Percentiles rank a stretch among this genome's conserved stretches.
Conservation (phyloP, 2,329 filamentous ascomycete species). For the Xylaria arbuscula region DNA sequence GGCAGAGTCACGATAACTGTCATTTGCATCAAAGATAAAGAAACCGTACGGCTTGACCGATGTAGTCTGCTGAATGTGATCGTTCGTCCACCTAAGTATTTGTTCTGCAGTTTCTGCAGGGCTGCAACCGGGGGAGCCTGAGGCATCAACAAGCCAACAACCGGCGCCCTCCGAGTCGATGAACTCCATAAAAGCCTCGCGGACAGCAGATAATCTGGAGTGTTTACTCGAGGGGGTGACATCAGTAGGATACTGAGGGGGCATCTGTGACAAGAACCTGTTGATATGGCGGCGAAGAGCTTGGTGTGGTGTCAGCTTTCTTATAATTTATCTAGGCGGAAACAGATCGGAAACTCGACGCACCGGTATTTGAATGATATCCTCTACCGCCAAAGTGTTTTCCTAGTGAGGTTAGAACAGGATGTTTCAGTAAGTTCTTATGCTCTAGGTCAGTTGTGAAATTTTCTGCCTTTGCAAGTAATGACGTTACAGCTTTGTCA, state of each 20-base stretch:
- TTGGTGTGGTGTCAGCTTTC: not conserved
- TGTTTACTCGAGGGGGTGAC: not conserved
- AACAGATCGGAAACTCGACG: no score
- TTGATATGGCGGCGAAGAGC: not conserved
- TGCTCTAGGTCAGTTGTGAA: conserved; percentile 2
- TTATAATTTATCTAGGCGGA: no score
- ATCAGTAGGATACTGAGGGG: not conserved
- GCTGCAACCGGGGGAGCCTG: not conserved
- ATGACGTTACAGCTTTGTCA: not conserved
- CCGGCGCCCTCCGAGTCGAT: conserved; percentile 7
- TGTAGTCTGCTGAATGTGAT: no score
- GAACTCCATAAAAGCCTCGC: no score
- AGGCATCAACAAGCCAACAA: conserved; percentile 2
- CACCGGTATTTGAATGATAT: no score
- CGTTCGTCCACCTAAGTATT: not conserved
- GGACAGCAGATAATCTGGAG: no score
- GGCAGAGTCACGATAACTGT: not conserved
- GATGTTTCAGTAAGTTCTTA: not conserved
- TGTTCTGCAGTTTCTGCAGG: not conserved
- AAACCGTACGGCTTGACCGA: no score
- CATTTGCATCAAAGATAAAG: conserved; percentile 3
- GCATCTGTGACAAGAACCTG: not conserved
- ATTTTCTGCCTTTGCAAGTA: not conserved
- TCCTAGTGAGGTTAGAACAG: not conserved
- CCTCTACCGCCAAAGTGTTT: no score